A percentile compares a stretch with the other conserved stretches of the same genome.
These are phyloP conservation scores for Kodamaea nitidulidarum DNA, from an alignment of 805 yeast species.

Conservation along the genomic window DNA sequence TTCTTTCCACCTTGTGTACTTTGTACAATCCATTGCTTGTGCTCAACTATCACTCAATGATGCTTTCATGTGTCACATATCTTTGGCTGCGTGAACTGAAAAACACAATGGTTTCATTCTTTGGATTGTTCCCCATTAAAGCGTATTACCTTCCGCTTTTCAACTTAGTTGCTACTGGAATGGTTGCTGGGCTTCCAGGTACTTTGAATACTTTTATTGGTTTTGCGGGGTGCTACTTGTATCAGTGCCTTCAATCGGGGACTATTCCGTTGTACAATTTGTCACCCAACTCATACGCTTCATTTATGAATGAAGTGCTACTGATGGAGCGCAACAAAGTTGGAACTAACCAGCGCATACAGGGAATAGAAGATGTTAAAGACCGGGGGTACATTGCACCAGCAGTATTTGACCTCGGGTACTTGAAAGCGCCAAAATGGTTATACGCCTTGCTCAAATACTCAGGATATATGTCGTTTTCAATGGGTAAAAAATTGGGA, in stretches of 20 bases:
- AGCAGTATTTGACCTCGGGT: constrained; percentile 49
- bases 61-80: constrained; percentile 53
- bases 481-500: neutral
- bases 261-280: constrained; percentile 43
- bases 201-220: constrained; percentile 47
- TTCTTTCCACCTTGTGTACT: constrained; percentile 23
- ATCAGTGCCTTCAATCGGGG: constrained; percentile 58
- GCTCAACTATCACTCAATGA: constrained; percentile 29
- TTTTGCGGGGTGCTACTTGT: constrained; percentile 52
- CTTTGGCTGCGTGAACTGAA: constrained; percentile 60
- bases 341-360: constrained; percentile 19
- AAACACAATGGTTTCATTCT: constrained; percentile 50
- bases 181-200: constrained; percentile 41
- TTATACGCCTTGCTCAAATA: constrained; percentile 29
- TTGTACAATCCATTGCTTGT: constrained; percentile 10
- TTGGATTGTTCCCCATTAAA: constrained; percentile 49
- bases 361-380: constrained; percentile 5
- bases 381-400: constrained; percentile 28
- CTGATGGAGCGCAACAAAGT: constrained; percentile 24
- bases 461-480: constrained; percentile 2
- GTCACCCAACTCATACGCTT: neutral
- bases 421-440: constrained; percentile 52
- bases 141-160: constrained; percentile 52
- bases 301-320: neutral
- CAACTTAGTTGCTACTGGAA: constrained; percentile 27